Base-by-base conservation (phyloP, 2,329 filamentous ascomycete genomes). In the Diplodia scrobiculata region DNA sequence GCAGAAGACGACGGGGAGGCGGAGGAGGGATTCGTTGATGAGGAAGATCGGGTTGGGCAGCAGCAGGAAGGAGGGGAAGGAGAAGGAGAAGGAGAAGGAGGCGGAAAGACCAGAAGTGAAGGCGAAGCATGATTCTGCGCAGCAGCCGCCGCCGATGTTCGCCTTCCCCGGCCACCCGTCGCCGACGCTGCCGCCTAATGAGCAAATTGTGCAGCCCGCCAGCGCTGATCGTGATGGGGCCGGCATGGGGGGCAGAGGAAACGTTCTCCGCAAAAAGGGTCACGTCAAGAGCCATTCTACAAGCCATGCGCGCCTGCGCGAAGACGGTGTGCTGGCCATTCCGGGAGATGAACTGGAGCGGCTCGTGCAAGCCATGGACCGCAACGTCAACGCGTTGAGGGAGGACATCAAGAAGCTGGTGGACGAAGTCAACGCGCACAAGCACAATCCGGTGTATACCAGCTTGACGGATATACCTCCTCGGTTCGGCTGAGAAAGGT, bases 331-430 rank as follows among this genome's bases (percentile, higher is more conserved):
- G 9, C 27, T 41, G 21, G 38, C 25, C 14, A 47, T 60, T n/a
- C 38, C 41, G 36, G 25, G 34, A 11, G 55, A 47, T 48, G 55
- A 60, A 14, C 27, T 60, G 55, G 55, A 60, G 55, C 36, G 25
- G 38, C 55, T 60, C 21, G 55, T 60, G 38, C 38, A 47, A 41
- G 55, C 38, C 3, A 60, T 48, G 55, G 55, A 60, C 29, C 55
- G 55, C 25, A 60, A 60, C 13, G 55, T 60, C 10, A 13, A 60
- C 14, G 38, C 36, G 21, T n/a, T 60, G 38, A 60, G 55, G 41
- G 55, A 60, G 55, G 55, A 60, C 34, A 60, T 60, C 38, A 60
- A 47, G 38, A 60, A 48, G 27, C 17, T 60, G 25, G 55, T 60
- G 6, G 55, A 60, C 21, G 55, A 60, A 41, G 55, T 60, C 55